Evolutionary conservation across 352 stramenopile species (phyloP).

Genomic region (Pythium vanterpoolii): DNA sequence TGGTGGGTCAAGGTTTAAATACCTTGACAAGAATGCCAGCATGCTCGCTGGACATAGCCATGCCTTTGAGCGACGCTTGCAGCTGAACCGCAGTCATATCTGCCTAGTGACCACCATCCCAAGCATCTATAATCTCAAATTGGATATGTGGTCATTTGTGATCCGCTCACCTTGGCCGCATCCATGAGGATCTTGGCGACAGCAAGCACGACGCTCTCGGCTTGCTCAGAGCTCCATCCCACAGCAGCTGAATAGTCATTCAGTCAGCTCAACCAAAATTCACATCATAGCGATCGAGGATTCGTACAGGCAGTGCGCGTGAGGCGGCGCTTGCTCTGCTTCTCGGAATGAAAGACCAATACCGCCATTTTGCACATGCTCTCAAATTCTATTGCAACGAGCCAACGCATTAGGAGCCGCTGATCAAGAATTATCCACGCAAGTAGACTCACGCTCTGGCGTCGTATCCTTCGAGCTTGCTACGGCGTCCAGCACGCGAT

Average conservation of each 20-base stretch:
- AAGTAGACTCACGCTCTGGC: constrained; percentile 31
- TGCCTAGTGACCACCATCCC: constrained; percentile 20
- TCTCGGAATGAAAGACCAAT: constrained; percentile 57
- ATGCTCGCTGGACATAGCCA: constrained; percentile 41
- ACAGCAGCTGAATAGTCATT: constrained; percentile 32
- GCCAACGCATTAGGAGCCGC: not conserved
- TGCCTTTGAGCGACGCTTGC: constrained; percentile 37
- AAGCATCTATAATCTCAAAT: not conserved
- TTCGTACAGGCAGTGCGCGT: constrained; percentile 55
- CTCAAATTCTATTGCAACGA: constrained; percentile 43
- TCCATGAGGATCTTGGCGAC: constrained; percentile 80
- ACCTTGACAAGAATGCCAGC: constrained; percentile 47
- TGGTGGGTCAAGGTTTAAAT: not conserved
- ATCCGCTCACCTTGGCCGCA: constrained; percentile 41
- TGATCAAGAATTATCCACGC: not conserved
- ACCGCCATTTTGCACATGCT: constrained; percentile 50
- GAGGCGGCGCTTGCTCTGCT: constrained; percentile 59
- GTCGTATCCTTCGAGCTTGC: constrained; percentile 31
- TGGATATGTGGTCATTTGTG: too few relatives aligned
- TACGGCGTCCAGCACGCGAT: constrained; percentile 58
- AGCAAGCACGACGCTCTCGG: constrained; percentile 53
- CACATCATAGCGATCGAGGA: not conserved
- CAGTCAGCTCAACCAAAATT: not conserved
- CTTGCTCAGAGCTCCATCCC: constrained; percentile 52
- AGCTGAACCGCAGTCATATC: constrained; percentile 44